A percentile compares a stretch with the other conserved stretches of the same genome.
Evolutionary conservation across 331 rosid species (phyloP).

Genomic region (Pyracantha coccinea): DNA sequence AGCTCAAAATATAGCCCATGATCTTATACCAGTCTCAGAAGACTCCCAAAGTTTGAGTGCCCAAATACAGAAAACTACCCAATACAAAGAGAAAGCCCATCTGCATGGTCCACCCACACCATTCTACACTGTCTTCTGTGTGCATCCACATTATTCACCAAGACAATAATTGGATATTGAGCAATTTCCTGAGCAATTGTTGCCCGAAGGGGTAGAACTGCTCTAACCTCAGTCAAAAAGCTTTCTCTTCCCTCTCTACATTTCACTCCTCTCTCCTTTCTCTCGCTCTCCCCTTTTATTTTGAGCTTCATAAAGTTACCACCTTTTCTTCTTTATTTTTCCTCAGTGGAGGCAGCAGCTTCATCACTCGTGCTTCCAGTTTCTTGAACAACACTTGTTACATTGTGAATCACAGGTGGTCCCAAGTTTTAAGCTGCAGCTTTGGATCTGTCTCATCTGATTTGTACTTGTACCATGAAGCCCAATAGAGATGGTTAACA

Average conservation of each 20-base stretch:
- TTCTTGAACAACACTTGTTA: not conserved
- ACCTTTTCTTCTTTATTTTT: not conserved
- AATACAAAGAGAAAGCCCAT: not conserved
- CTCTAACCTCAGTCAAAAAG: not conserved
- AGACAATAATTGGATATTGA: no score
- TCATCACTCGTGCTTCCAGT: not conserved
- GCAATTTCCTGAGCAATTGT: no score
- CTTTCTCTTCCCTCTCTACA: not conserved
- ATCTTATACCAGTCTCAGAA: not conserved
- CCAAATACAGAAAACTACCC: not conserved
- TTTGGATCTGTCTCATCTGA: conserved; percentile 20
- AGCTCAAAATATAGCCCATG: not conserved
- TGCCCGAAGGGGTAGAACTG: no score
- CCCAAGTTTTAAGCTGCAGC: not conserved
- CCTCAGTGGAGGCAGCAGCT: not conserved
- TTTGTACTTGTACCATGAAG: conserved; percentile 69
- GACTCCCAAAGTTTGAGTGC: not conserved
- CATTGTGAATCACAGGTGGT: not conserved
- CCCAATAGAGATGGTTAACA: conserved; percentile 63
- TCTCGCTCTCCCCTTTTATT: not conserved
- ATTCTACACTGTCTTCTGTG: no score
- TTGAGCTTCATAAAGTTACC: not conserved
- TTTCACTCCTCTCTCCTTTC: not conserved
- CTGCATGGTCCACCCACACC: not conserved
- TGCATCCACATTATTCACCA: no score